Conservation (phyloP, 73 alveolate genomes). For the Stentor roeselii region DNA sequence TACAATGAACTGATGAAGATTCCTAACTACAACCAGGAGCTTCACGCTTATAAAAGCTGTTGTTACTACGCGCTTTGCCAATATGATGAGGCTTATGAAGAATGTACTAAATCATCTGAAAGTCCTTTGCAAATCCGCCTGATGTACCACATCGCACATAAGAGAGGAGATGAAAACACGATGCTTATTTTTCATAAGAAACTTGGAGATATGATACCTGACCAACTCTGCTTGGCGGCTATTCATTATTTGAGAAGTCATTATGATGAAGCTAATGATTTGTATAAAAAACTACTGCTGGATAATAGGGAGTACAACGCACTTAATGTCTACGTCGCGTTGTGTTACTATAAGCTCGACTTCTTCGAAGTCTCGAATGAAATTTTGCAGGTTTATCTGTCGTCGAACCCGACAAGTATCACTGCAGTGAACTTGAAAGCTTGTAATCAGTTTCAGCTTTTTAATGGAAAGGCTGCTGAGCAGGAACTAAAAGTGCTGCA, state of each 20-base stretch:
- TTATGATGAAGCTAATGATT: constrained; percentile 64
- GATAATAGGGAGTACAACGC: constrained; percentile 92
- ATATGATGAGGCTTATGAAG: constrained; percentile 90
- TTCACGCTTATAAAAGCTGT: constrained; percentile 91
- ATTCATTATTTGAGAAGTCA: constrained; percentile 89
- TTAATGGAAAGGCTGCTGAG: constrained; percentile 96
- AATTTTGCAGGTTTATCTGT: constrained; percentile 80
- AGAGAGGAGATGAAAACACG: constrained; percentile 89
- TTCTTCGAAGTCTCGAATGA: constrained; percentile 94
- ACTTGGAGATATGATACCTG: constrained; percentile 65
- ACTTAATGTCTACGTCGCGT: constrained; percentile 92
- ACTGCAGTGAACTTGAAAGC: constrained; percentile 97
- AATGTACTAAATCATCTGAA: constrained; percentile 48
- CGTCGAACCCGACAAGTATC: constrained; percentile 65
- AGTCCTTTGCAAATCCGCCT: constrained; percentile 68
- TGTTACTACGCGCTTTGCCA: constrained; percentile 91
- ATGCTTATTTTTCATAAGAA: constrained; percentile 82
- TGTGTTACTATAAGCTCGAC: constrained; percentile 97
- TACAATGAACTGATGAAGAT: constrained; percentile 78
- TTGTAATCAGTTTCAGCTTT: constrained; percentile 95
- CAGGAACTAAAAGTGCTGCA: constrained; percentile 82
- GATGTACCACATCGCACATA: constrained; percentile 91
- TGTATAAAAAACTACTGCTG: constrained; percentile 70
- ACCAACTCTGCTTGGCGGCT: constrained; percentile 96
- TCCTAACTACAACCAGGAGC: constrained; percentile 61